Percentiles rank a stretch among this genome's conserved stretches.
Evolutionary conservation across 768 basidiomycete species (phyloP).

Genomic region (Russula griseocarnosa): DNA sequence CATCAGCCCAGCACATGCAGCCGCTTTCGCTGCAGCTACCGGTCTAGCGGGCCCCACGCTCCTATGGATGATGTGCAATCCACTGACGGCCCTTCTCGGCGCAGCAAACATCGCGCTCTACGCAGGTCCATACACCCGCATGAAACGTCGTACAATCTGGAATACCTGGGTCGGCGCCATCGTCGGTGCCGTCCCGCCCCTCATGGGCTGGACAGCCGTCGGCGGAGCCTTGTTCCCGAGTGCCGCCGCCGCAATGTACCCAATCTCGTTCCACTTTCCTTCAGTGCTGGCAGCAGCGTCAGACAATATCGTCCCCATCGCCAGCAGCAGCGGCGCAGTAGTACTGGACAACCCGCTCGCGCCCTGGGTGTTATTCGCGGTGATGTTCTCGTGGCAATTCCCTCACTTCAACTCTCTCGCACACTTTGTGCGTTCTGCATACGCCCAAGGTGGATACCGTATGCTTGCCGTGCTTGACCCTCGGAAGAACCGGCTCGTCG

Average conservation of each 20-base stretch:
- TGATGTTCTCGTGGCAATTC: slow-evolving; percentile 97
- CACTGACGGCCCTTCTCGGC: slow-evolving; percentile 80
- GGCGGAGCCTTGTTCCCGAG: slow-evolving; percentile 73
- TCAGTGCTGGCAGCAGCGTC: slow-evolving; percentile 42
- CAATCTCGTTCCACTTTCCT: slow-evolving; percentile 58
- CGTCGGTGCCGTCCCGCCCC: slow-evolving; percentile 87
- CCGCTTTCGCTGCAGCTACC: slow-evolving; percentile 69
- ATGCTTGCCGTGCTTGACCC: slow-evolving; percentile 88
- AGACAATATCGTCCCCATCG: slow-evolving; percentile 33
- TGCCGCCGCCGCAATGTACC: slow-evolving; percentile 43
- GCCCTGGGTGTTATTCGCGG: slow-evolving; percentile 72
- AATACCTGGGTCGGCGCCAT: slow-evolving; percentile 96
- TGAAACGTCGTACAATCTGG: slow-evolving; percentile 74
- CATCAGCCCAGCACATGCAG: slow-evolving; percentile 82
- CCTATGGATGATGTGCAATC: slow-evolving; percentile 79
- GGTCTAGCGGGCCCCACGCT: slow-evolving; percentile 76
- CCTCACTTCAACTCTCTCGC: slow-evolving; percentile 97
- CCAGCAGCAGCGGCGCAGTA: slow-evolving; percentile 46
- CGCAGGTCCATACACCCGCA: slow-evolving; percentile 86
- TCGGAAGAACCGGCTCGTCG: slow-evolving; percentile 74
- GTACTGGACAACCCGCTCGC: slow-evolving; percentile 76
- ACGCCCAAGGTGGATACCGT: slow-evolving; percentile 88
- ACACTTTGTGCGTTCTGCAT: slow-evolving; percentile 78
- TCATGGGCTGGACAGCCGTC: slow-evolving; percentile 98
- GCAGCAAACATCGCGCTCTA: slow-evolving; percentile 83